Base-by-base conservation (phyloP, 148 eudicot species). In the Vaccinium myrtillus region DNA sequence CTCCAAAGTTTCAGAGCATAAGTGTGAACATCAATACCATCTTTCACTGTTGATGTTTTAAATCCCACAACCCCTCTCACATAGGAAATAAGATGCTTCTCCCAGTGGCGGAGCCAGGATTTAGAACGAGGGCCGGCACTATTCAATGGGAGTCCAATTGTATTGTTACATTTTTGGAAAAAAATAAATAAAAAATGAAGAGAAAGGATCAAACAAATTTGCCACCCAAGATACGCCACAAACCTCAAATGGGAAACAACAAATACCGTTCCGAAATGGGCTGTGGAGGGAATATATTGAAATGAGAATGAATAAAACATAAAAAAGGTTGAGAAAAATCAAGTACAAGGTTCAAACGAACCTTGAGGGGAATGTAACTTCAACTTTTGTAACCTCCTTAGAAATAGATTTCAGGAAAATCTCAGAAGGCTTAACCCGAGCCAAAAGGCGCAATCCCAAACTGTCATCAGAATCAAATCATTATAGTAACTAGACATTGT, bases 391-490 rank as follows among this genome's bases (percentile, higher is more conserved):
- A 46, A 93, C 92, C 70, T 97, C 98, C 91, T 97, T 97, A 3
- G 96, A 85, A 49, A 97, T 94, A 74, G 98, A 95, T 84, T 97
- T 94, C 91, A 97, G 87, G 90, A 97, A 95, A 32, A 93, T 91
- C 88, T 97, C 99, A 5, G 98, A 90, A 56, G 99, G 99, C 90
- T 95, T 91, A 71, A 95, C 99, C 77, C 95, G 95, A 82, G 98
- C 86, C 85, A 97, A 90, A 87, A 97, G 91, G 87, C 88, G 87
- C 87, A 95, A 51, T 21, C 99, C 99, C 84, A 97, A 88, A 43
- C 99, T 97, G 86, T 84, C 11, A 86, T 55, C 67, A 74, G 9
- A 53, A 83, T 73, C 5, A 12, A 27, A 23, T 18, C 7, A 23
- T 46, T 15, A 61, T 39, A 7, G 21, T 36, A 18, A 73, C 69